Evolutionary conservation across 495 filamentous ascomycete genomes (phyloP), one percentile per base, ranked within the genome.

Genomic region (Aspergillus ostianus): DNA sequence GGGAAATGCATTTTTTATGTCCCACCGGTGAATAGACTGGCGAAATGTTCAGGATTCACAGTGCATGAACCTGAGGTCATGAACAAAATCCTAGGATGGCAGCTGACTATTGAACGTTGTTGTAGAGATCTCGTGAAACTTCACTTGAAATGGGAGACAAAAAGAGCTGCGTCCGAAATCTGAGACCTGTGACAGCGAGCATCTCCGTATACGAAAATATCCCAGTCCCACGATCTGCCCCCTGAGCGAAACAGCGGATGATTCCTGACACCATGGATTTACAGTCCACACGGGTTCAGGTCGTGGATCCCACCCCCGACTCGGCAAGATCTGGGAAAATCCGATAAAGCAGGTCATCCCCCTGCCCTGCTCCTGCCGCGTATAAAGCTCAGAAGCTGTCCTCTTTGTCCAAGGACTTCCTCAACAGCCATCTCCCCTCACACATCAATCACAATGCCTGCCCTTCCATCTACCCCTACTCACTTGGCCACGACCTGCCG

Each of bases 401-500:
- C 36, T 4, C 36, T 15, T 6, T 7, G 30, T 32, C 30, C 8
- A 12, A n/a, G n/a, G 12, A 15, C 3, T 2, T 52, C 32, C 26
- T 29, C 15, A 6, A 23, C 50, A 52, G n/a, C 21, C 3, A 21
- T 52, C 27, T 7, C 47, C n/a, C 13, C 17, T 10, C 26, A 17
- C 50, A 27, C 50, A 2, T 17, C 26, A 27, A 7, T 26, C 50
- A 29, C 9, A 17, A 52, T 52, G 50, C 50, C 50, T n/a, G 9
- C 8, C 4, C 21, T 52, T 15, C 57, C 63, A 21, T 52, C 49
- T 18, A 18, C 17, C 49, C 59, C 44, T 52, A 61, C 51, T 49
- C 68, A 64, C 56, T 59, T 64, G 57, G 49, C 53, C 47, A 65
- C 59, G 29, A 51, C 59, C 20, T 58, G 60, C 44, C 47, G 36